Base-by-base conservation (phyloP, 2,329 filamentous ascomycete genomes). In the Teratosphaeria viscida region DNA sequence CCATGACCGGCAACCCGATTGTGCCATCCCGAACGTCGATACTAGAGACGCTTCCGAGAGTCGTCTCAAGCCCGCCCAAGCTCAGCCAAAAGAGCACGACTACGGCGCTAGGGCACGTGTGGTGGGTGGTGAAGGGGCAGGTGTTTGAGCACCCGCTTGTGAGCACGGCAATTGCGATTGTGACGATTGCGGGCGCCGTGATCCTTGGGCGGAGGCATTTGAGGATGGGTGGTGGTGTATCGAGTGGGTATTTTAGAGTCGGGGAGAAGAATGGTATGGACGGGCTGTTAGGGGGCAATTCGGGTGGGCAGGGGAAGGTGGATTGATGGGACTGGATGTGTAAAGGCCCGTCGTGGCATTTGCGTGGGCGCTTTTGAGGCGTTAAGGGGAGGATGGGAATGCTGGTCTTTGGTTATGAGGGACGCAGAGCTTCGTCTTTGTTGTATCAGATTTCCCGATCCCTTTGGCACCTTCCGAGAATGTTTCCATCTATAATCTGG, bases 1-100 rank as follows among this genome's bases (percentile, higher is more conserved):
- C 92, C 54, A 86, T 88, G 62, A 94, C 90, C 2, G 92, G 92
- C 65, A 92, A 94, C 74, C 84, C 87, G 63, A 97, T 99, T 70
- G 86, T 92, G 66, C 87, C 92, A 58, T 94, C 88, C 29, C 87
- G 94, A 63, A 92, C 90, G 3, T 91, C 89, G 3, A 96, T 96
- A 70, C 84, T 96, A 62, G 92, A 96, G 75, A 95, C 91, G 14
- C 79, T 92, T 58, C 82, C 83, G 67, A 88, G 89, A 71, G 81
- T 90, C 62, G 83, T 88, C 10, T 78, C 82, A 27, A 83, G 81
- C 55, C 86, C 86, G 55, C 82, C 88, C 54, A 84, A 85, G 70
- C 87, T 95, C 72, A 82, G 83, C 69, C 80, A 87, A 35, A 94
- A 92, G 77, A 84, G 87, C 63, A 91, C 89, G n/a, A 85, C 89